These are phyloP conservation scores for Spizellomyces punctatus DNA, from an alignment of 192 early-diverging fungal species.

Conservation along the genomic window DNA sequence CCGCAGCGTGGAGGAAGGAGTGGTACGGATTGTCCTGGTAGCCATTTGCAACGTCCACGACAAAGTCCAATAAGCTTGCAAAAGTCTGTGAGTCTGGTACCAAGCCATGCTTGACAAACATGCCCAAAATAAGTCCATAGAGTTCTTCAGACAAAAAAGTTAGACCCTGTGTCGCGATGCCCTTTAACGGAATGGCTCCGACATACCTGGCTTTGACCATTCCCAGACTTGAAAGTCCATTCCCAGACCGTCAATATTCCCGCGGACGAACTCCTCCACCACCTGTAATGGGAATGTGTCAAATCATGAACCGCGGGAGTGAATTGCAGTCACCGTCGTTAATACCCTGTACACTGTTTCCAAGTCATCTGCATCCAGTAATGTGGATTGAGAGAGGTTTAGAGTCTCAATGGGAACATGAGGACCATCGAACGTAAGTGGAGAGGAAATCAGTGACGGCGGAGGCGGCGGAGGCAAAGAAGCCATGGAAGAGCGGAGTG, in stretches of 20 bases:
- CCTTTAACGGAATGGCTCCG: neutral
- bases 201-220: constrained; percentile 33
- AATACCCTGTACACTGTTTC: constrained; percentile 16
- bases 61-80: constrained; percentile 76
- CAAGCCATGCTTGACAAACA: constrained; percentile 71
- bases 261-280: constrained; percentile 24
- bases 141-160: constrained; percentile 54
- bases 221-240: constrained; percentile 48
- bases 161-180: neutral
- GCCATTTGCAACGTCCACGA: constrained; percentile 78
- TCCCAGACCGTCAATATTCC: constrained; percentile 32
- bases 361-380: constrained; percentile 2
- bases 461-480: too few relatives aligned
- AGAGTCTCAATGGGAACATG: constrained; percentile 2
- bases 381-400: neutral
- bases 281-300: constrained; percentile 6
- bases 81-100: constrained; percentile 60
- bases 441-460: too few relatives aligned
- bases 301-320: neutral
- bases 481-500: too few relatives aligned
- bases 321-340: neutral
- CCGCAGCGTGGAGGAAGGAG: constrained; percentile 88
- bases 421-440: neutral
- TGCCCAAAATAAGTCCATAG: constrained; percentile 80
- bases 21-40: constrained; percentile 91